These are phyloP conservation scores for Xylariales sp. DNA, from an alignment of 2,329 filamentous ascomycete genomes.

Conservation along the genomic window DNA sequence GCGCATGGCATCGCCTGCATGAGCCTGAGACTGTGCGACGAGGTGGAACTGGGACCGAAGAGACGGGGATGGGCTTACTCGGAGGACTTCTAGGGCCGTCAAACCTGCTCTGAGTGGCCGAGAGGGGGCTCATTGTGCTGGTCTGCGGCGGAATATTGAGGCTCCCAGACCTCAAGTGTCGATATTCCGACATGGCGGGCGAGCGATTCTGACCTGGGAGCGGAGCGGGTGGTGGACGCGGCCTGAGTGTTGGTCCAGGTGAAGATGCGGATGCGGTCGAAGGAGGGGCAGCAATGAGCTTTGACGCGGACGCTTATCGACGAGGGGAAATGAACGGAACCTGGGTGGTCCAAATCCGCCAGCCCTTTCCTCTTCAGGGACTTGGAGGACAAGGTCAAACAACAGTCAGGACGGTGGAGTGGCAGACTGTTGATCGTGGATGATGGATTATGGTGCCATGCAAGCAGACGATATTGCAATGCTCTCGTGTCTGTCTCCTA, in stretches of 20 bases:
- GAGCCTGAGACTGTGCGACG: not conserved
- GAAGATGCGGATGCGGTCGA: not conserved
- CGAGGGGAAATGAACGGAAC: not conserved
- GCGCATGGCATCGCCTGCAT: not conserved
- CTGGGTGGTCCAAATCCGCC: not conserved
- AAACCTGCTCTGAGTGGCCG: slow-evolving; percentile 39
- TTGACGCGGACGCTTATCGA: not conserved
- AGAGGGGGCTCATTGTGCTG: slow-evolving; percentile 30
- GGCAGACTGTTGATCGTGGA: no score
- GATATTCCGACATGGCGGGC: slow-evolving; percentile 43
- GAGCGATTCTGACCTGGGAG: slow-evolving; percentile 7
- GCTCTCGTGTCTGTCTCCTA: no score
- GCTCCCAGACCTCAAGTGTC: slow-evolving; percentile 55
- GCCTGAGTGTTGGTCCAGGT: no score
- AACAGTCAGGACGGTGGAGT: no score
- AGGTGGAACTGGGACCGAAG: no score
- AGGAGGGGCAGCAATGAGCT: not conserved
- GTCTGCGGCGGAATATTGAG: slow-evolving; percentile 43
- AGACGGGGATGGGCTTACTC: no score
- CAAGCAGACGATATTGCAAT: no score
- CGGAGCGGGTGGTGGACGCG: not conserved
- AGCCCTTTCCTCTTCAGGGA: not conserved
- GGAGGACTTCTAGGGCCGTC: slow-evolving; percentile 60
- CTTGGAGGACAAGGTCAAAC: no score
- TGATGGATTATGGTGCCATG: no score